Evolutionary conservation across 2,329 filamentous ascomycete genomes (phyloP), one percentile per base, ranked within the genome.

Genomic region (Colletotrichum orbiculare): DNA sequence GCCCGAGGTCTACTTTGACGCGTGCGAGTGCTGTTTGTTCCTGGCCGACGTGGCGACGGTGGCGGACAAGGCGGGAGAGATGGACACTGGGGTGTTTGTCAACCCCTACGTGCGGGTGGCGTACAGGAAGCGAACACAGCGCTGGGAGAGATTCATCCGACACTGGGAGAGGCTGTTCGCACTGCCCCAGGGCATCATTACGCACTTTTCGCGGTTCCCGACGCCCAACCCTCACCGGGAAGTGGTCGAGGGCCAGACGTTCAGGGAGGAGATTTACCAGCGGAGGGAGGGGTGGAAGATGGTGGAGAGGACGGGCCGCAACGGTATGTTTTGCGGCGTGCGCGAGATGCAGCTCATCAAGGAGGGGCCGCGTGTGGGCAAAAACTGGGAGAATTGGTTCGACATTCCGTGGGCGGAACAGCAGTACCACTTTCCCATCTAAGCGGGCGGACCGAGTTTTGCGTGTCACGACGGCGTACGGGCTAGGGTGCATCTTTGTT

Each of bases 81-180:
- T 41, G 9, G 62, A 65, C 17, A 65, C 35, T 73, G 88, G 86
- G 2, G 88, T 92, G 55, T 93, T 87, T 72, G 86, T 93, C 81
- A 94, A 94, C 72, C 91, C 91, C 0, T 93, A 86, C 71, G 85
- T 94, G 47, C 86, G 91, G 15, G 89, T 92, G 5, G 88, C 91
- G 1, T 93, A 94, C 73, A 83, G 86, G 13, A 62, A 62, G 41
- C 35, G 58, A 37, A 65, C 64, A 17, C 64, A 64, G 8, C 38
- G 33, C 2, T 37, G 54, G 12, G 64, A 66, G 49, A 60, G 54
- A 8, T 76, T 88, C 35, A 85, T 86, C 6, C 85, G 86, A 64
- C 85, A 88, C 11, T 89, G 91, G 70, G 91, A 94, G 75, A 80
- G 86, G 6, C 79, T 93, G 0, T 89, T 91, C 67, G 80, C 82